A percentile compares a stretch with the other conserved stretches of the same genome.
Evolutionary conservation across 805 yeast genomes (phyloP).

Genomic region (Cyberlindnera mycetangii): DNA sequence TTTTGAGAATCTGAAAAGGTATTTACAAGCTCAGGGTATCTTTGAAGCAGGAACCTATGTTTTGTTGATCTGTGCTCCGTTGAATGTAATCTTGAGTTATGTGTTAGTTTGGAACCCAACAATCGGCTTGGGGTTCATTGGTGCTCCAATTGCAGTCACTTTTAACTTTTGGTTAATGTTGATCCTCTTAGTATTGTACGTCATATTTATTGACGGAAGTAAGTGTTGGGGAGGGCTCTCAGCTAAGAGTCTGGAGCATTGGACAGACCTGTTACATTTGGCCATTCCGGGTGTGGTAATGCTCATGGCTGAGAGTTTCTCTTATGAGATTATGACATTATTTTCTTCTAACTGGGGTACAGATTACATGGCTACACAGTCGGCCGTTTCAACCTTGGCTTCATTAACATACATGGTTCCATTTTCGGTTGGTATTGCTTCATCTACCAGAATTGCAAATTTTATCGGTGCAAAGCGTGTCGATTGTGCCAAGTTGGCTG

Average conservation of each 20-base stretch:
- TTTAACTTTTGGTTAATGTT: constrained; percentile 66
- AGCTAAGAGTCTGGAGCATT: constrained; percentile 34
- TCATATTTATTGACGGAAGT: constrained; percentile 39
- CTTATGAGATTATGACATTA: constrained; percentile 70
- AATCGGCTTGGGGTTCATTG: constrained; percentile 65
- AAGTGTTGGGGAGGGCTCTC: constrained; percentile 36
- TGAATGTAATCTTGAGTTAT: constrained; percentile 60
- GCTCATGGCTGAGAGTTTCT: constrained; percentile 75
- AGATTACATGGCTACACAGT: constrained; percentile 67
- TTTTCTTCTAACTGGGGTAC: constrained; percentile 72
- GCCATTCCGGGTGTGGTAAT: constrained; percentile 76
- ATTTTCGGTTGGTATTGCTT: constrained; percentile 68
- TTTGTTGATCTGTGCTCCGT: constrained; percentile 59
- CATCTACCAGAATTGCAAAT: constrained; percentile 71
- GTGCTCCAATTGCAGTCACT: constrained; percentile 73
- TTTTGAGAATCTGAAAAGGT: constrained; percentile 81
- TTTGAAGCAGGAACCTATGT: constrained; percentile 82
- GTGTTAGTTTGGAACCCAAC: constrained; percentile 59
- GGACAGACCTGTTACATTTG: constrained; percentile 55
- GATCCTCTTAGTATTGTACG: constrained; percentile 50
- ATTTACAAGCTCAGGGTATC: constrained; percentile 80
- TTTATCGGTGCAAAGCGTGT: constrained; percentile 58
- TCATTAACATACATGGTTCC: constrained; percentile 70
- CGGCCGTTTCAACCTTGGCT: constrained; percentile 65
- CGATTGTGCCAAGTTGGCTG: constrained; percentile 44